Conservation (phyloP, 75 land plant species). For the Gnetum montanum region DNA sequence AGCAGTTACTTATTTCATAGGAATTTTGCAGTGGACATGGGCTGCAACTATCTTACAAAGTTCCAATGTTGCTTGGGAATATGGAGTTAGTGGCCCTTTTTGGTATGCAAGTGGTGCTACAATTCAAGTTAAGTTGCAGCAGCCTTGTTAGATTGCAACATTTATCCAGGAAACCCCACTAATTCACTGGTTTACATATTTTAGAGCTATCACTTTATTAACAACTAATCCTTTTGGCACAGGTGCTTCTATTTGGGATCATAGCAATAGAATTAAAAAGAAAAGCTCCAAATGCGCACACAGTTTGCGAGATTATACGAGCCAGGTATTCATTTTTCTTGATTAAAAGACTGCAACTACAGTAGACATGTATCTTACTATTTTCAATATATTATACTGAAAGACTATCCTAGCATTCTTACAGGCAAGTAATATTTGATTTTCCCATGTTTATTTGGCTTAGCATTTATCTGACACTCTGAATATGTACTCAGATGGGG, state of each 20-base stretch:
- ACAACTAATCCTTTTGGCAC: not conserved
- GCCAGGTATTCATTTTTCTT: constrained; percentile 62
- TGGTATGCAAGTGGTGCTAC: constrained; percentile 99
- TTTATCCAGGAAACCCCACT: not conserved
- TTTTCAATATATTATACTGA: no score
- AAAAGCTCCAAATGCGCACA: constrained; percentile 92
- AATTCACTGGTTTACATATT: not conserved
- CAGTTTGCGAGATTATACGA: constrained; percentile 89
- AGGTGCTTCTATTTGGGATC: constrained; percentile 91
- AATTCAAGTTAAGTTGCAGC: constrained; percentile 73
- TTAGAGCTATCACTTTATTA: not conserved
- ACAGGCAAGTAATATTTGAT: no score
- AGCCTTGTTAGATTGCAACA: not conserved
- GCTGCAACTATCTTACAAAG: constrained; percentile 99
- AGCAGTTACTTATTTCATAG: no score
- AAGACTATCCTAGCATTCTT: no score
- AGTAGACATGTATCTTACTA: constrained; percentile 1
- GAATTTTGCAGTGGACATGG: constrained; percentile 91
- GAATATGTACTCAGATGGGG: constrained; percentile 67
- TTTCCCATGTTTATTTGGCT: no score
- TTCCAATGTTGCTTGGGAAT: constrained; percentile 97
- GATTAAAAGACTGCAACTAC: not conserved
- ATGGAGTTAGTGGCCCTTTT: constrained; percentile 96
- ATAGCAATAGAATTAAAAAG: constrained; percentile 96
- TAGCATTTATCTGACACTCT: not conserved